Evolutionary conservation across 2,329 filamentous ascomycete genomes (phyloP), one percentile per base, ranked within the genome.

Genomic region (Xylaria sp.): DNA sequence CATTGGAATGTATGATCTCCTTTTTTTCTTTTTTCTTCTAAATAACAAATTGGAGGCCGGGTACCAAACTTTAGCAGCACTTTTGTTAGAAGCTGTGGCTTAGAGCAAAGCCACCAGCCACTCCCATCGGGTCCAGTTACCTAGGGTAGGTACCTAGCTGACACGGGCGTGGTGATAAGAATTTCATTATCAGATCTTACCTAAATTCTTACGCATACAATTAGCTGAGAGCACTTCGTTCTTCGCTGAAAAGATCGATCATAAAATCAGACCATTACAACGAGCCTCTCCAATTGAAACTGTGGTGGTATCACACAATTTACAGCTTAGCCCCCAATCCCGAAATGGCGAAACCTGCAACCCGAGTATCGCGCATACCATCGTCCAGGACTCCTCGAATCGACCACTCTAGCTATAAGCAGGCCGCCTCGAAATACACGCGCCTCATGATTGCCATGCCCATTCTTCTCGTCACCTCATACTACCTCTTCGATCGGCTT

Each of bases 381-480:
- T 58, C 50, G 10, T 18, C 52, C 8, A 60, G 56, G 50, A 39
- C 10, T 10, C 62, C 63, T 20, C 63, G 65, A 61, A 67, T 79
- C 55, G 78, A 81, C 58, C 73, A 74, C 0, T 77, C 77, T 25
- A 82, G 81, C 65, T 79, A 79, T 65, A 78, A 75, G 54, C 73
- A 75, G 46, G 82, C 83, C 37, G 81, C 82, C 64, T 76, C 84
- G 67, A 84, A 81, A 73, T 88, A 84, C 80, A 78, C 81, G 2
- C 78, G 80, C 25, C 70, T 82, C 8, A 85, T 89, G 72, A 82
- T 88, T 64, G 86, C 84, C 28, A 73, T 88, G 77, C 87, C 87
- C 1, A 83, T 89, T 39, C 73, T 88, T 4, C 69, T 88, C 15
- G 86, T 89, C 59, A 86, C 85, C 32, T 87, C 86, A 25, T 89